Evolutionary conservation across 768 basidiomycete genomes (phyloP).

Genomic region (Gelatoporia subvermispora): DNA sequence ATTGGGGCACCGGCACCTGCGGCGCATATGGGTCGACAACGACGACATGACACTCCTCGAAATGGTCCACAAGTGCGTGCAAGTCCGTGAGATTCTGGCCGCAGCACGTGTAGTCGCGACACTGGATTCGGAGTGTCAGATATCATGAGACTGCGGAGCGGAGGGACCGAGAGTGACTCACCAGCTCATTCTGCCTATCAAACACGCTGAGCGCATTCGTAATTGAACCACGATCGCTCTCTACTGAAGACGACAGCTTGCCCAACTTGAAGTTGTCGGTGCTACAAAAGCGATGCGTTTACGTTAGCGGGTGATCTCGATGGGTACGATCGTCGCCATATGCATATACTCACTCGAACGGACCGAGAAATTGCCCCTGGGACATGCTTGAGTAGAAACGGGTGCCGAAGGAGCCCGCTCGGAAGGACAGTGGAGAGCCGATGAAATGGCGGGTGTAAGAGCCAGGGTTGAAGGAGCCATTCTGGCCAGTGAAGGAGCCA

Average conservation of each 20-base stretch:
- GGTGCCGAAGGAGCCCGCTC: slow-evolving; percentile 59
- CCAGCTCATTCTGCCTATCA: slow-evolving; percentile 70
- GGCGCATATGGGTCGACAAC: slow-evolving; percentile 45
- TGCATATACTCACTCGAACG: slow-evolving; percentile 55
- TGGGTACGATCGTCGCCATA: neutral
- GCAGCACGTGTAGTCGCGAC: slow-evolving; percentile 88
- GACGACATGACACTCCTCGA: slow-evolving; percentile 86
- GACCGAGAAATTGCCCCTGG: slow-evolving; percentile 54
- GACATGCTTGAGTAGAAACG: slow-evolving; percentile 61
- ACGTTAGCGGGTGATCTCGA: neutral
- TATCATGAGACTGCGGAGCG: neutral
- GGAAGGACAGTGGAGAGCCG: slow-evolving; percentile 66
- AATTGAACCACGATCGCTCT: slow-evolving; percentile 56
- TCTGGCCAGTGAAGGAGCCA: slow-evolving; percentile 45
- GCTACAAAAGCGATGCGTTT: slow-evolving; percentile 19
- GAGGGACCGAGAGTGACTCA: slow-evolving; percentile 31
- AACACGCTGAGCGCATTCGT: slow-evolving; percentile 63
- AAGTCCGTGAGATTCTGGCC: slow-evolving; percentile 72
- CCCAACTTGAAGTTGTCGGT: slow-evolving; percentile 43
- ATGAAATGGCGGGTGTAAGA: slow-evolving; percentile 66
- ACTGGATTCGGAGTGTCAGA: slow-evolving; percentile 34
- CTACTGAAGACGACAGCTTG: slow-evolving; percentile 48
- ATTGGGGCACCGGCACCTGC: slow-evolving; percentile 10
- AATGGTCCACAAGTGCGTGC: slow-evolving; percentile 85
- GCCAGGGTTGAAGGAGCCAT: slow-evolving; percentile 55